These are phyloP conservation scores for Blastobotrys buckinghamii DNA, from an alignment of 1,139 yeast genomes.

Conservation along the genomic window DNA sequence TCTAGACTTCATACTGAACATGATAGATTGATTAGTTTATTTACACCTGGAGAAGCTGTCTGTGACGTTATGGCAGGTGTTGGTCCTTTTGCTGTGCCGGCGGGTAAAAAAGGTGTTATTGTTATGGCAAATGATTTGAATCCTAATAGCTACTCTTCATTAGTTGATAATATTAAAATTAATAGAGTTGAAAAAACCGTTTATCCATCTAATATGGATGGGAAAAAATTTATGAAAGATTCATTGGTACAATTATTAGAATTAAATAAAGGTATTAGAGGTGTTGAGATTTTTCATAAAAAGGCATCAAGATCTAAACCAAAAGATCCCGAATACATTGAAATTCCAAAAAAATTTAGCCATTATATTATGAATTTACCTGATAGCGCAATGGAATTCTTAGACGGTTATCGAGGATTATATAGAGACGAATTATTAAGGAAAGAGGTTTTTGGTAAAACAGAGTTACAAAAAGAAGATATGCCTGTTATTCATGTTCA, in stretches of 20 bases:
- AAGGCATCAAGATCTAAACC: constrained; percentile 25
- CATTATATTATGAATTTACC: constrained; percentile 96
- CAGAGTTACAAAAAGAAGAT: constrained; percentile 11
- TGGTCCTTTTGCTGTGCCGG: constrained; percentile 97
- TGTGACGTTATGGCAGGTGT: constrained; percentile 99
- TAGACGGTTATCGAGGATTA: constrained; percentile 69
- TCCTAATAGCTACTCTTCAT: constrained; percentile 72
- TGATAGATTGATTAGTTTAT: constrained; percentile 61
- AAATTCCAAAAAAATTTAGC: constrained; percentile 53
- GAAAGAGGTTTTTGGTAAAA: constrained; percentile 28
- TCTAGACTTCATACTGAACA: constrained; percentile 93
- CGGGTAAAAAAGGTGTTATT: constrained; percentile 74
- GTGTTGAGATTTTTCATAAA: constrained; percentile 21
- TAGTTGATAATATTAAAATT: constrained; percentile 54
- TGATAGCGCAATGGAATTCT: constrained; percentile 82
- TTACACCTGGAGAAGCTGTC: constrained; percentile 58
- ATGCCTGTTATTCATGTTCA: constrained; percentile 82
- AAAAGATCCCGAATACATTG: constrained; percentile 14
- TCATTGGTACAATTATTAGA: constrained; percentile 49
- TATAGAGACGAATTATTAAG: constrained; percentile 40
- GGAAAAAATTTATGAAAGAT: constrained; percentile 65
- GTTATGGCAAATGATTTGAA: constrained; percentile 92
- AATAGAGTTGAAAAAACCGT: constrained; percentile 65
- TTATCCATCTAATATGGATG: constrained; percentile 66
- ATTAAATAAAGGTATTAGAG: constrained; percentile 22